phyloP scores from a whole-genome alignment of 75 land plant species.

The Sequoia sempervirens region DNA sequence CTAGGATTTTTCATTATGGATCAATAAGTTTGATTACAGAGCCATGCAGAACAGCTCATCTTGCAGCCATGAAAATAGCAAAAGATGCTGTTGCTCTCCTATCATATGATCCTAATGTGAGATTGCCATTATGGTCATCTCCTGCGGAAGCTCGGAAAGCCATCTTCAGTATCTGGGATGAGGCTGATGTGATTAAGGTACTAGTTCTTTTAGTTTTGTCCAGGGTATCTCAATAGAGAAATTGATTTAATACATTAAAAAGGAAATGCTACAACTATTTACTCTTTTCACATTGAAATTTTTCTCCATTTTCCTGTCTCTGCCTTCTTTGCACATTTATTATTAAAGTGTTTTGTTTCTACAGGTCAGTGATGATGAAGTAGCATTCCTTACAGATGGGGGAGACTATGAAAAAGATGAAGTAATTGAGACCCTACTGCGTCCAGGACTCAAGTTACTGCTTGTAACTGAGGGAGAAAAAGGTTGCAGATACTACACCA shows the following conservation, averaged over 20 bases:
- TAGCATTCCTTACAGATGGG: constrained; percentile 66
- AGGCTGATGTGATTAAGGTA: constrained; percentile 56
- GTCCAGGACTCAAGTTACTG: constrained; percentile 66
- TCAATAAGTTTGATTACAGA: constrained; percentile 51
- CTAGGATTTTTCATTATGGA: constrained; percentile 50
- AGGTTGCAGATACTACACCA: constrained; percentile 85
- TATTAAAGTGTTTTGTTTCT: not conserved
- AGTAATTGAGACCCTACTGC: constrained; percentile 50
- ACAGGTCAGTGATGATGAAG: constrained; percentile 80
- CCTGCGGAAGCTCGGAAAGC: constrained; percentile 42
- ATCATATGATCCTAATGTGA: constrained; percentile 57
- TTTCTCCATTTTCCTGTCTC: too few relatives aligned
- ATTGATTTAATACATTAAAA: not conserved
- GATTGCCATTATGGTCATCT: constrained; percentile 50
- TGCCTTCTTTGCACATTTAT: not conserved
- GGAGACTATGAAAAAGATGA: constrained; percentile 52
- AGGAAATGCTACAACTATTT: not conserved
- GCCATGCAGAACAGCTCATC: constrained; percentile 45
- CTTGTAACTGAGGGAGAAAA: constrained; percentile 70
- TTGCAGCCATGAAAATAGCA: constrained; percentile 42
- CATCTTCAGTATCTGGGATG: constrained; percentile 57
- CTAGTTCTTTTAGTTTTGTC: not conserved
- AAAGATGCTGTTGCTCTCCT: constrained; percentile 31
- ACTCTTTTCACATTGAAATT: not conserved
- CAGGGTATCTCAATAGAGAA: not conserved